phyloP scores from a whole-genome alignment of 768 basidiomycete genomes.

The Naganishia randhawae region DNA sequence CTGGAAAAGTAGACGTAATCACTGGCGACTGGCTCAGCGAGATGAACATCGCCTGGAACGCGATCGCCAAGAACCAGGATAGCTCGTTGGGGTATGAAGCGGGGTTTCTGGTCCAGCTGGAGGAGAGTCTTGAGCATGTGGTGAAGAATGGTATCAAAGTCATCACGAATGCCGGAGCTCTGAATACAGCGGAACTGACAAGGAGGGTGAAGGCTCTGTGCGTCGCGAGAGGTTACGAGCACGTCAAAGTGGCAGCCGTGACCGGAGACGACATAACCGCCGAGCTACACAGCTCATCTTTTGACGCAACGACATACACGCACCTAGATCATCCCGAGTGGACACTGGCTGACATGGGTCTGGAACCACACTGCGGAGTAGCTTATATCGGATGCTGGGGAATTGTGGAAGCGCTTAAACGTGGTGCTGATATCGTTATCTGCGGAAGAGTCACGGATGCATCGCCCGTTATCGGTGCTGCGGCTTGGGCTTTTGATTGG shows the following conservation, averaged over 20 bases:
- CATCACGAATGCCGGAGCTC: constrained; percentile 6
- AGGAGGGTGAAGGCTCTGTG: constrained; percentile 7
- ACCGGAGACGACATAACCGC: constrained; percentile 9
- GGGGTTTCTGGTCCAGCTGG: constrained; percentile 19
- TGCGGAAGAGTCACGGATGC: constrained; percentile 16
- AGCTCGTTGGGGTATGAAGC: constrained; percentile 21
- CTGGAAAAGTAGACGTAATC: constrained; percentile 7
- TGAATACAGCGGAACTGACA: constrained; percentile 12
- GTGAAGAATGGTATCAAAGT: constrained; percentile 21
- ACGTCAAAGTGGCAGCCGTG: neutral
- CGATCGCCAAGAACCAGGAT: constrained; percentile 12
- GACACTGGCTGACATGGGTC: constrained; percentile 1
- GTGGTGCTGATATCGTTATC: constrained; percentile 12
- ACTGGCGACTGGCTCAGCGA: constrained; percentile 22
- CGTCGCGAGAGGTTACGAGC: neutral
- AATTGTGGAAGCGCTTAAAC: constrained; percentile 15
- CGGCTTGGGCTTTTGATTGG: constrained; percentile 12
- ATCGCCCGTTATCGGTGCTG: constrained; percentile 14
- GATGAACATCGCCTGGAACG: constrained; percentile 22
- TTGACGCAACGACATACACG: neutral
- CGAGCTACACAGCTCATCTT: neutral
- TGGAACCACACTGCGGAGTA: constrained; percentile 12
- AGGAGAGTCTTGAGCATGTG: constrained; percentile 12
- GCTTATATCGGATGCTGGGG: constrained; percentile 19
- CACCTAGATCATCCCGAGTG: constrained; percentile 17